Base-by-base conservation (phyloP, 768 basidiomycete species). In the Inosperma sp. region DNA sequence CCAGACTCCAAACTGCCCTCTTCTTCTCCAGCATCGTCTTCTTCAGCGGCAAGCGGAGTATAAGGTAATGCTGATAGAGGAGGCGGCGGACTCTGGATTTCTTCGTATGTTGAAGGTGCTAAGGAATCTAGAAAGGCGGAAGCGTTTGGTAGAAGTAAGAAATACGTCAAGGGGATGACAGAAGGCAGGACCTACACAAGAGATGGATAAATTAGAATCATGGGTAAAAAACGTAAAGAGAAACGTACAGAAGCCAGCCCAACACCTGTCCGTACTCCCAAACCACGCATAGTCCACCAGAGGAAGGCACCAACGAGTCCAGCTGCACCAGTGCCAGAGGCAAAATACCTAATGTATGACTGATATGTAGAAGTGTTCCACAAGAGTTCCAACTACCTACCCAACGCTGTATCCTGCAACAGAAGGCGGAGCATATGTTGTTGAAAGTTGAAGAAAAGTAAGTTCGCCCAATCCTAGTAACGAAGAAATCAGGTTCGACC, bases 361-460 rank as follows among this genome's bases (percentile, higher is more conserved):
- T 16, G 10, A 6, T 39, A 40, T 40, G n/a, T 26, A 16, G 33
- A 14, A 13, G 25, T 25, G 10, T n/a, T 13, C 23, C 12, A 29
- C n/a, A 23, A 46, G 8, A 8, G 10, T 19, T 26, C 9, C 0
- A n/a, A n/a, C n/a, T n/a, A 58, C 79, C 30, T 62, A 87, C 85
- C 95, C 93, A 9, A 99, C 80, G 31, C 88, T 84, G 23, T 82
- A 84, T 1, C 88, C 88, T 5, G 81, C 83, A 33, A 86, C 63
- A n/a, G 83, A 79, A 1, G 76, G 72, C 2, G 84, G 84, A 36
- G 78, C 65, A 60, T 84, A 92, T 1, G 84, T 84, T 2, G 88
- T 91, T 0, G 91, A 93, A n/a, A 94, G 71, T 70, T 98, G 95
- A 2, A 98, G 72, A 65, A 92, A 97, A 1, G 94, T 96, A 48